A percentile compares a stretch with the other conserved stretches of the same genome.
phyloP scores from a whole-genome alignment of 306 rosid species.

The Lathyrus sativus region DNA sequence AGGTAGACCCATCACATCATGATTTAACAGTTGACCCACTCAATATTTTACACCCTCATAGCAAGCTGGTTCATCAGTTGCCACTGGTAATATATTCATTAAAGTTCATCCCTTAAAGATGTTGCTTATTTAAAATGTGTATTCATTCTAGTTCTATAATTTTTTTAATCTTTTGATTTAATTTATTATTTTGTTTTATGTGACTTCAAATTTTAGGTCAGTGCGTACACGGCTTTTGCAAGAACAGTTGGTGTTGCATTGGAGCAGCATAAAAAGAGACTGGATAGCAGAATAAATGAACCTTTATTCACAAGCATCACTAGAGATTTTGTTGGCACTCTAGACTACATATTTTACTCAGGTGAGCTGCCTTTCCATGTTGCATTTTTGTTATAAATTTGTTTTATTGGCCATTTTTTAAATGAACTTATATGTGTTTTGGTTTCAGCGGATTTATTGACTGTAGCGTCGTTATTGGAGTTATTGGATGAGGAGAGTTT shows the following conservation, averaged over 20 bases:
- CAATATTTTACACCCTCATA: constrained; percentile 84
- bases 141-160: neutral
- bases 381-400: constrained; percentile 16
- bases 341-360: constrained; percentile 97
- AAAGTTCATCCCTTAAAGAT: constrained; percentile 13
- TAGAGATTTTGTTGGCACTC: constrained; percentile 92
- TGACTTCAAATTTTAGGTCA: constrained; percentile 59
- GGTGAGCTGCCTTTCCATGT: constrained; percentile 51
- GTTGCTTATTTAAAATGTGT: constrained; percentile 9
- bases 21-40: constrained; percentile 93
- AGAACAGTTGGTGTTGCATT: constrained; percentile 66
- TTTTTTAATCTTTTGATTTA: neutral
- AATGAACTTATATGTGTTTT: constrained; percentile 14
- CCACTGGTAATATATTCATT: constrained; percentile 68
- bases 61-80: constrained; percentile 89
- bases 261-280: constrained; percentile 81
- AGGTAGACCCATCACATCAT: constrained; percentile 82
- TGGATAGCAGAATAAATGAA: constrained; percentile 80
- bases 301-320: constrained; percentile 91
- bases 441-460: constrained; percentile 88
- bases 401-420: constrained; percentile 13
- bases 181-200: constrained; percentile 21
- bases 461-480: constrained; percentile 91
- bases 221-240: constrained; percentile 90
- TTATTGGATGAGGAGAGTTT: constrained; percentile 94